These are phyloP conservation scores for Protostelium mycophagum DNA, from an alignment of 78 protist species.

Conservation along the genomic window DNA sequence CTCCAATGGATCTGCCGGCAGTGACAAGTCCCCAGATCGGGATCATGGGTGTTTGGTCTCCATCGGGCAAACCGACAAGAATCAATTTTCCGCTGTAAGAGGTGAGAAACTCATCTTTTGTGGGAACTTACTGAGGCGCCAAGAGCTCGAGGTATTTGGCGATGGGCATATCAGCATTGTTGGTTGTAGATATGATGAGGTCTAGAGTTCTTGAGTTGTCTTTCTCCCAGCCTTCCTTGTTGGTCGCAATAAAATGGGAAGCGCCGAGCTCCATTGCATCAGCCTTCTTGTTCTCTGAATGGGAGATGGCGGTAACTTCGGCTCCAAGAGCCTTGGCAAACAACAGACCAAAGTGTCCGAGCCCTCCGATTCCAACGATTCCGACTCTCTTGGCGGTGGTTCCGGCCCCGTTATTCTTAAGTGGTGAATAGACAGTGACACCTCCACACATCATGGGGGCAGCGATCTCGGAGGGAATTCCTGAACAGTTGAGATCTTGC, in stretches of 20 bases:
- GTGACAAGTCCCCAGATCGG: too few relatives aligned
- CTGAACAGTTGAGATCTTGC: neutral
- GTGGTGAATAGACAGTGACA: neutral
- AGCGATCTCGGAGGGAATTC: neutral
- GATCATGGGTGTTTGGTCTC: too few relatives aligned
- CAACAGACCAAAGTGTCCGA: neutral
- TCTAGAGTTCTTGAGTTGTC: neutral
- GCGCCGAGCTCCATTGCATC: neutral
- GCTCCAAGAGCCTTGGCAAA: neutral
- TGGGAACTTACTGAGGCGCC: too few relatives aligned
- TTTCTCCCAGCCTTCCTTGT: neutral
- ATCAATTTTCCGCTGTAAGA: neutral
- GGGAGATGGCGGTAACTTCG: neutral
- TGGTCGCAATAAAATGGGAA: neutral
- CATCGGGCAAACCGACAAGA: neutral
- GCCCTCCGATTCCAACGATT: neutral
- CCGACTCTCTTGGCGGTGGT: neutral
- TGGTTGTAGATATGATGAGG: neutral
- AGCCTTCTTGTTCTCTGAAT: neutral
- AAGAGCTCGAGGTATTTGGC: neutral
- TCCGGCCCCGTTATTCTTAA: neutral
- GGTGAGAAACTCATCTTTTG: too few relatives aligned
- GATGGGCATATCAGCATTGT: neutral
- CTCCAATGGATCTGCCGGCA: too few relatives aligned
- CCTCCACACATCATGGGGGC: neutral